Evolutionary conservation across 495 filamentous ascomycete genomes (phyloP).

Genomic region (Hyaloscypha variabilis): DNA sequence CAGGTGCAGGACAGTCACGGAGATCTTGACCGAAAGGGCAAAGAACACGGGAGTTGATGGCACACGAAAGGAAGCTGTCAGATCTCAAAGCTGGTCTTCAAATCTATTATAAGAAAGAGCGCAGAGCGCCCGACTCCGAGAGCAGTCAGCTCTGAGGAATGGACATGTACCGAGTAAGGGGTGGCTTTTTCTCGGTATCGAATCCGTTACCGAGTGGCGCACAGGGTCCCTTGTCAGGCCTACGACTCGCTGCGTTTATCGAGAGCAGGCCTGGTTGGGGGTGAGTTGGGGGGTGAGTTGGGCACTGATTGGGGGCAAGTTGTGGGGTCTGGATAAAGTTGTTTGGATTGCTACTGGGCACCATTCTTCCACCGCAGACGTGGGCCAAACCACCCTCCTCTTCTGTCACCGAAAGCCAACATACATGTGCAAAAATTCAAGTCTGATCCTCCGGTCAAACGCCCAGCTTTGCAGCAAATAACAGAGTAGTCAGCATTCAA

Average conservation of each 20-base stretch:
- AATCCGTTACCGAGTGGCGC: constrained; percentile 2
- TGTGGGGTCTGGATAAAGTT: neutral
- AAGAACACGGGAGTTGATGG: neutral
- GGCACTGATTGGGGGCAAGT: neutral
- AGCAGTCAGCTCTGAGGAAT: no score
- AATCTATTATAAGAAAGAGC: neutral
- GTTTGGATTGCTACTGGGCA: neutral
- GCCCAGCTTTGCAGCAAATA: constrained; percentile 9
- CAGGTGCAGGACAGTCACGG: neutral
- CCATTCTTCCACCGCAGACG: neutral
- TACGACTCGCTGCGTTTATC: neutral
- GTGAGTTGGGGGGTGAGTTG: neutral
- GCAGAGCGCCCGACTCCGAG: no score
- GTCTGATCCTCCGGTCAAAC: neutral
- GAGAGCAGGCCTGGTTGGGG: neutral
- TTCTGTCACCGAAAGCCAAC: constrained; percentile 4
- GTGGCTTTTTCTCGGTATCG: neutral
- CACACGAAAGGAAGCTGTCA: neutral
- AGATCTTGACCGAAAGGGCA: neutral
- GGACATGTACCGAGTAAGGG: neutral
- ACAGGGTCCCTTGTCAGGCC: neutral
- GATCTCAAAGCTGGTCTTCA: neutral
- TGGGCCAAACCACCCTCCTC: neutral
- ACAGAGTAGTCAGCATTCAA: neutral
- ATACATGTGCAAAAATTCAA: constrained; percentile 3